Conservation (phyloP, 139 green algal genomes). For the Closterium sp. region DNA sequence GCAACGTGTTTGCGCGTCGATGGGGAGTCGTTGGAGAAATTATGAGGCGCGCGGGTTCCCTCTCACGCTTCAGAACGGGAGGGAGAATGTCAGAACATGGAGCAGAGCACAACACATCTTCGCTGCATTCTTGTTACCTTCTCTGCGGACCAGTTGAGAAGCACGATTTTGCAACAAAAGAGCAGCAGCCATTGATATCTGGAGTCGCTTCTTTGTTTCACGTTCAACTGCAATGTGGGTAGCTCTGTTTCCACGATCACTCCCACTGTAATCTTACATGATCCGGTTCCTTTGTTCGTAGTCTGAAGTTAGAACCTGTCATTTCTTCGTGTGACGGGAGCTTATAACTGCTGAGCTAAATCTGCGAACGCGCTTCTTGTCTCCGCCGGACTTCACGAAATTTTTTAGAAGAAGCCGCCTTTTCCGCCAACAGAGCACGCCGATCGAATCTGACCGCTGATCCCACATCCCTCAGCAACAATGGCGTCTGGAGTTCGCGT, state of each 20-base stretch:
- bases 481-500: background rate
- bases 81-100: background rate
- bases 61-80: background rate
- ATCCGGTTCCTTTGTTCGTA: background rate
- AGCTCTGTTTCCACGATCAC: background rate
- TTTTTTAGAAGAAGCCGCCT: background rate
- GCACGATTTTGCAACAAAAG: background rate
- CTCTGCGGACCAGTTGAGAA: background rate
- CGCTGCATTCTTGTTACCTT: background rate
- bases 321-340: background rate
- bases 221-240: background rate
- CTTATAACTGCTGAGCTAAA: background rate
- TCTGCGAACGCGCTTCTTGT: background rate
- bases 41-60: background rate
- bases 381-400: background rate
- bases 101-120: background rate
- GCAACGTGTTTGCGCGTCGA: background rate
- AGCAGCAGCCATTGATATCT: background rate
- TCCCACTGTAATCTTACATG: background rate
- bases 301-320: too few species aligned
- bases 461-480: background rate
- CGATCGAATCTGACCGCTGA: background rate
- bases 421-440: background rate
- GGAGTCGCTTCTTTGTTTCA: background rate
- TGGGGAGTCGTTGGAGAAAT: background rate